Conservation (phyloP, 345 rosid genomes). For the Anastatica hierochuntica region DNA sequence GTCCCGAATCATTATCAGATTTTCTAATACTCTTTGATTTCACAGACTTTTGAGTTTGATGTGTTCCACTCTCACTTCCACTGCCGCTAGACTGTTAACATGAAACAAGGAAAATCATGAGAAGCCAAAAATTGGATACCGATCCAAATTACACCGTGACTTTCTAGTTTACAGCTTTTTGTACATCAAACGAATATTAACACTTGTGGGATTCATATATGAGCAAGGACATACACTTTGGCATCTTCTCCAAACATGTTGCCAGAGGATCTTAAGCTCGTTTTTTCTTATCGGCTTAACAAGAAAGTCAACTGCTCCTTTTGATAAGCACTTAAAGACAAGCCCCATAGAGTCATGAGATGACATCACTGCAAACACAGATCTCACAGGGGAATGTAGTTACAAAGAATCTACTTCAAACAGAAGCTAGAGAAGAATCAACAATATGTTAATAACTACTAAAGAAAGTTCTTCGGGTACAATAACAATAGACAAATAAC, state of each 20-base stretch:
- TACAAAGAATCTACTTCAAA: constrained; percentile 27
- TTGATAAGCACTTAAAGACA: constrained; percentile 78
- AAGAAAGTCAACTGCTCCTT: constrained; percentile 81
- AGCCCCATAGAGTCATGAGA: constrained; percentile 76
- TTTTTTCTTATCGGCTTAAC: constrained; percentile 84
- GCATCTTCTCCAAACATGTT: constrained; percentile 88
- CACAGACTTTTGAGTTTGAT: constrained; percentile 36
- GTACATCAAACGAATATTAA: not conserved
- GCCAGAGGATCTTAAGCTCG: constrained; percentile 80
- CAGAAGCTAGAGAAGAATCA: constrained; percentile 14
- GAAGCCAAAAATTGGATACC: constrained; percentile 5
- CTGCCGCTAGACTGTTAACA: constrained; percentile 67
- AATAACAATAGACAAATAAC: constrained; percentile 18
- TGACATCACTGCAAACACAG: constrained; percentile 72
- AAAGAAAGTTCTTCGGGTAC: constrained; percentile 3
- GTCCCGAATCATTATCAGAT: constrained; percentile 37
- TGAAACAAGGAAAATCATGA: constrained; percentile 1
- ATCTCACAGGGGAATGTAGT: constrained; percentile 16
- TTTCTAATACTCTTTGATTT: constrained; percentile 39
- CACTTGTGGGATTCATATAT: not conserved
- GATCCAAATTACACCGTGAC: not conserved
- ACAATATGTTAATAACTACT: constrained; percentile 1
- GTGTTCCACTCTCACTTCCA: constrained; percentile 75
- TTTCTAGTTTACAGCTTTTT: not conserved
- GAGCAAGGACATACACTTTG: constrained; percentile 55